These are phyloP conservation scores for Kazachstania martiniae DNA, from an alignment of 805 yeast species.

Conservation along the genomic window DNA sequence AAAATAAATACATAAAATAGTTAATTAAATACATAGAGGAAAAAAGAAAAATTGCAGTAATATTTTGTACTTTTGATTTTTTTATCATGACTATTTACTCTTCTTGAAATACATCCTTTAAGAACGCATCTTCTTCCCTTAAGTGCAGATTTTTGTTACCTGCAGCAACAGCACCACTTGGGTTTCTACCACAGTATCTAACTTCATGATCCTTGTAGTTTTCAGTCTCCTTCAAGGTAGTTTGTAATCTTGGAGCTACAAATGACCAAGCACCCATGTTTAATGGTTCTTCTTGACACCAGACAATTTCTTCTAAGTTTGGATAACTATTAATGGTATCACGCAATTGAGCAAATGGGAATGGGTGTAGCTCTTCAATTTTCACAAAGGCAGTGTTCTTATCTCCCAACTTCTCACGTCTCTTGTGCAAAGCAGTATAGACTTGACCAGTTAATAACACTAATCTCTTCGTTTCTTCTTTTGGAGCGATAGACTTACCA, in stretches of 20 bases:
- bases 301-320: constrained; percentile 75
- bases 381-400: constrained; percentile 80
- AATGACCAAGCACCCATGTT: constrained; percentile 88
- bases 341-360: constrained; percentile 92
- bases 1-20: background rate
- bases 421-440: constrained; percentile 82
- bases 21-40: background rate
- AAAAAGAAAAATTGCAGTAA: background rate
- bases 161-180: constrained; percentile 97
- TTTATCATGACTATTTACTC: background rate
- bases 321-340: constrained; percentile 76
- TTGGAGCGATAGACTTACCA: constrained; percentile 64
- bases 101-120: constrained; percentile 55
- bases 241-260: constrained; percentile 73
- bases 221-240: constrained; percentile 66
- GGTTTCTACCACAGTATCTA: constrained; percentile 95
- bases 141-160: constrained; percentile 84
- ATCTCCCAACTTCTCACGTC: constrained; percentile 65
- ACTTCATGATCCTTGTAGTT: constrained; percentile 45
- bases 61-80: background rate
- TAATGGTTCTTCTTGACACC: constrained; percentile 98
- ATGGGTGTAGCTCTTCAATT: constrained; percentile 94
- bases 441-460: constrained; percentile 90
- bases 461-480: constrained; percentile 79
- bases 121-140: constrained; percentile 81